Evolutionary conservation across 139 green algal genomes (phyloP).

Genomic region (Eudorina sp.): DNA sequence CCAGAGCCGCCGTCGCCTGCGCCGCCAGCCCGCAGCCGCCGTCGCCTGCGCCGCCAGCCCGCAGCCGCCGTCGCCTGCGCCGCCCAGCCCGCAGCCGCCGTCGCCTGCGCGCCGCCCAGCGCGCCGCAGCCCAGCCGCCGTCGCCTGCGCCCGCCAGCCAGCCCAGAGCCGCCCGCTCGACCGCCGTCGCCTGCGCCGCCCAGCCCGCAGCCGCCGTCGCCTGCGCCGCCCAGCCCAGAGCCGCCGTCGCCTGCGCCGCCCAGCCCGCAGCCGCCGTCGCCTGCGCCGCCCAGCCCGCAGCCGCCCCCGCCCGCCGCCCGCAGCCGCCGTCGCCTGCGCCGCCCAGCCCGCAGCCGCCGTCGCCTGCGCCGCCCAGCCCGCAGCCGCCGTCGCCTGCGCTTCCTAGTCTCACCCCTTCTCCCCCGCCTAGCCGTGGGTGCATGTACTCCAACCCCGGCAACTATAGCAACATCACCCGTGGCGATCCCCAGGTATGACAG

Average conservation of each 20-base stretch:
- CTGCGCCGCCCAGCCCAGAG: not conserved
- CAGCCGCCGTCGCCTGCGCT: not conserved
- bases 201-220: not conserved
- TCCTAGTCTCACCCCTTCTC: not conserved
- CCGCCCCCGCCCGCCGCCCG: not conserved
- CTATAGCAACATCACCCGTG: not conserved
- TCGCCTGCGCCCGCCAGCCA: not conserved
- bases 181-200: not conserved
- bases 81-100: not conserved
- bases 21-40: too few relatives aligned
- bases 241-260: not conserved
- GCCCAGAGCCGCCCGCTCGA: not conserved
- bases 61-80: not conserved
- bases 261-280: not conserved
- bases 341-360: not conserved
- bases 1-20: not conserved
- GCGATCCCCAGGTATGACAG: not conserved
- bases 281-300: not conserved
- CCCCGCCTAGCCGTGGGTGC: not conserved
- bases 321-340: not conserved
- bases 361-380: not conserved
- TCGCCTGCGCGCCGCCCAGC: too few relatives aligned
- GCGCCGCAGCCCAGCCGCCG: too few relatives aligned
- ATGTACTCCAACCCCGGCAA: not conserved
- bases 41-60: not conserved